Percentiles rank a stretch among this genome's conserved stretches.
Evolutionary conservation across 805 yeast genomes (phyloP).

Genomic region (Pichia scutulata): DNA sequence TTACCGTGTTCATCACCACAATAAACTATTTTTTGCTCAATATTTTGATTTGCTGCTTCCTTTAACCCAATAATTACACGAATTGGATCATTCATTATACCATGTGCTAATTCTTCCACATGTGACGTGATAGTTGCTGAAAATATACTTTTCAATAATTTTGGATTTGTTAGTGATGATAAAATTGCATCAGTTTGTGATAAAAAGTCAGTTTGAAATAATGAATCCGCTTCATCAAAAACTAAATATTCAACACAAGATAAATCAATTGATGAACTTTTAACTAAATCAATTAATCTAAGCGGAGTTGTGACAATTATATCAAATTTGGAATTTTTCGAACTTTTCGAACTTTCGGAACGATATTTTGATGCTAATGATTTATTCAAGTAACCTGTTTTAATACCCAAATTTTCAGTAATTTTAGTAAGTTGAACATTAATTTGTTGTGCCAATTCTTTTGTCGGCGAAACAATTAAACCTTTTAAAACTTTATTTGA

Average conservation of each 20-base stretch:
- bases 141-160: conserved; percentile 67
- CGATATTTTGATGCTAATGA: conserved; percentile 52
- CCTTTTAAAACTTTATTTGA: conserved; percentile 41
- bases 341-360: conserved; percentile 39
- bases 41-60: conserved; percentile 81
- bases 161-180: conserved; percentile 43
- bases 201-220: conserved; percentile 79
- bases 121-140: conserved; percentile 94
- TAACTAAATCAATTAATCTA: conserved; percentile 72
- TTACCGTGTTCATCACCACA: conserved; percentile 97
- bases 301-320: conserved; percentile 83
- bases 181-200: conserved; percentile 87
- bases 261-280: conserved; percentile 52
- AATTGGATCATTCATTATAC: conserved; percentile 79
- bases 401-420: conserved; percentile 47
- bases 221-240: conserved; percentile 93
- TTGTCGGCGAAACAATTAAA: conserved; percentile 84
- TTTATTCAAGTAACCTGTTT: conserved; percentile 60
- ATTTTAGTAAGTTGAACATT: conserved; percentile 58
- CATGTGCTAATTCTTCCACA: conserved; percentile 80
- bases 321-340: conserved; percentile 59
- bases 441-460: conserved; percentile 86
- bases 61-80: conserved; percentile 88
- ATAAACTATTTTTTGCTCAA: conserved; percentile 74
- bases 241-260: conserved; percentile 64